Base-by-base conservation (phyloP, 495 filamentous ascomycete species). In the Tetracladium marchalianum region DNA sequence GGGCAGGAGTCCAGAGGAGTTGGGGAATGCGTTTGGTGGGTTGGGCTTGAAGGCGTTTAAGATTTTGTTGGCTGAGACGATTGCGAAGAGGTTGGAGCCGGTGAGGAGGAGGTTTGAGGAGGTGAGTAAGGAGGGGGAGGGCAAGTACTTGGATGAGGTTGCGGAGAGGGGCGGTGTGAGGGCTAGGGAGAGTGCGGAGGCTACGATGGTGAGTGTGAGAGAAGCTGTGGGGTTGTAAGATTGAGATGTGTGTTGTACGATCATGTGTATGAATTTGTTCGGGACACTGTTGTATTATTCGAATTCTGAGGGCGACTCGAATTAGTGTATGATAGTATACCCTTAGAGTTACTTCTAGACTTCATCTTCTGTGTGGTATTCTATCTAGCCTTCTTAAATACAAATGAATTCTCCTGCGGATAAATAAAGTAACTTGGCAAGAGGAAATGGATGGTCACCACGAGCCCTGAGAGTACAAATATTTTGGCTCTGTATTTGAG, bases 141-240 rank as follows among this genome's bases (percentile, higher is more conserved):
- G 63, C 11, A 62, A 56, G 10, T 78, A 76, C 52, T 50, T 95
- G 19, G 72, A 80, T 19, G 58, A 70, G 37, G 65, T 88, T 32
- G 75, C 75, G 4, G 65, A 62, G n/a, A 57, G 76, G 27, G 87
- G 87, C 1, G 73, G 72, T 1, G 56, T 54, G 43, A 73, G 63
- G 54, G 90, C 90, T 12, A 62, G 66, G 27, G 58, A 62, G 40
- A 87, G 74, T 57, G 86, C 88, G 0, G 70, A 73, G 47, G 53
- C 59, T 43, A 95, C 83, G 0, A 87, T 95, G 80, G 52, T 50
- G 11, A 43, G 56, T 35, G 80, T 93, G 6, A 73, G 76, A 53
- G 52, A 65, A 31, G 78, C 70, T 8, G 66, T 89, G 40, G 88
- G 86, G 16, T 58, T 90, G 24, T 55, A 50, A 35, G 37, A 39